Evolutionary conservation across 1,284 basidiomycete genomes (phyloP).

Genomic region (Golubevia pallescens): DNA sequence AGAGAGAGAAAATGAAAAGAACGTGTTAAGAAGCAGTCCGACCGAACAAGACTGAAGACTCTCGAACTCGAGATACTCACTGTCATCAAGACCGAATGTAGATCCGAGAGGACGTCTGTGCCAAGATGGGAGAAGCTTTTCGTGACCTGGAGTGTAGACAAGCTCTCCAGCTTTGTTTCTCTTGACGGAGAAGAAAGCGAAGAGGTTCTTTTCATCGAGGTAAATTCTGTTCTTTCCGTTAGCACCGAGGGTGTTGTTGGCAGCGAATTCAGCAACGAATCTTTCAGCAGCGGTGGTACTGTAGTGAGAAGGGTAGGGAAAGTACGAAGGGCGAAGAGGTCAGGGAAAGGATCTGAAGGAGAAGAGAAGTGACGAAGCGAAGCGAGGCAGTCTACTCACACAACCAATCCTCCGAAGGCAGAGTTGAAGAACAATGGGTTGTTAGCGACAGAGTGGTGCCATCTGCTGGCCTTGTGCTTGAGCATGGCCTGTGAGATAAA

Average conservation of each 20-base stretch:
- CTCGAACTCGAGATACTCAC: constrained; percentile 2
- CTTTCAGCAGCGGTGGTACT: constrained; percentile 31
- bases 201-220: constrained; percentile 40
- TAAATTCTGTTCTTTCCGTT: constrained; percentile 41
- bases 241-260: constrained; percentile 37
- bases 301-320: no score
- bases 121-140: constrained; percentile 28
- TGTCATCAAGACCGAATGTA: constrained; percentile 35
- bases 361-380: no score
- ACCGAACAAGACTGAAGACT: not conserved
- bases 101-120: constrained; percentile 30
- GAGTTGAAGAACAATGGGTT: constrained; percentile 26
- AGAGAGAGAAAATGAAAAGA: no score
- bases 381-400: not conserved
- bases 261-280: constrained; percentile 39
- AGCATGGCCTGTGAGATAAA: constrained; percentile 34
- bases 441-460: constrained; percentile 23
- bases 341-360: no score
- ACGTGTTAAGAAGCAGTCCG: no score
- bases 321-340: no score
- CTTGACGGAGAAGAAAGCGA: constrained; percentile 37
- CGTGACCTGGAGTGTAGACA: constrained; percentile 41
- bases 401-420: not conserved
- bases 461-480: constrained; percentile 31
- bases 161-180: constrained; percentile 16